phyloP scores from a whole-genome alignment of 768 basidiomycete species.

The Suillus paluster region DNA sequence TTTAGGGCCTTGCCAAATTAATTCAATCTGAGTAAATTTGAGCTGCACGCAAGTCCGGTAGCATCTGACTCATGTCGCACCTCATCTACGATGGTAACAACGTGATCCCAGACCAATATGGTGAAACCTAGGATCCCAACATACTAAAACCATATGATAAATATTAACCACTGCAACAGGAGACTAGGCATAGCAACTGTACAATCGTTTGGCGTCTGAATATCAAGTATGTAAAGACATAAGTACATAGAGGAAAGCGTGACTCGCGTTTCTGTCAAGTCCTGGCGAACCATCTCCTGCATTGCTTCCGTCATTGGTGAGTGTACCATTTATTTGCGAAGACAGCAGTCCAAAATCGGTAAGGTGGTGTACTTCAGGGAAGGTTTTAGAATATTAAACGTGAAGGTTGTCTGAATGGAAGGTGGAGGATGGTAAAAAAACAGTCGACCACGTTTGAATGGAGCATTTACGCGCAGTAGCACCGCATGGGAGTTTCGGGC shows the following conservation, averaged over 20 bases:
- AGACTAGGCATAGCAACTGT: not conserved
- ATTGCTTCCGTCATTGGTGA: not conserved
- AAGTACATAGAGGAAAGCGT: not conserved
- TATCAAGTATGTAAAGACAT: not conserved
- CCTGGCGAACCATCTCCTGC: too few relatives aligned
- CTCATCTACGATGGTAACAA: conserved; percentile 37
- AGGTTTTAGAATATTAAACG: too few relatives aligned
- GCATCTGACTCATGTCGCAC: conserved; percentile 20
- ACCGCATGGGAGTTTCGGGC: not conserved
- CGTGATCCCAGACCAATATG: conserved; percentile 48
- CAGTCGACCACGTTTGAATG: not conserved
- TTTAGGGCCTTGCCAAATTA: conserved; percentile 36
- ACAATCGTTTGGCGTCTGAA: conserved; percentile 1
- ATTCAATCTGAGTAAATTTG: conserved; percentile 27
- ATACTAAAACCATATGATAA: conserved; percentile 35
- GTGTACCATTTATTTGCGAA: too few relatives aligned
- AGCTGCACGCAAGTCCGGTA: not conserved
- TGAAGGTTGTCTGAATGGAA: not conserved
- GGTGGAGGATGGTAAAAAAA: not conserved
- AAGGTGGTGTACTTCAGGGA: not conserved
- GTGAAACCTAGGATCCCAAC: conserved; percentile 54
- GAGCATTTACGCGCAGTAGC: not conserved
- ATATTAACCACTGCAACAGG: not conserved
- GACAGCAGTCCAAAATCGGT: not conserved
- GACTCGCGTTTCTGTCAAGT: not conserved